Evolutionary conservation across 495 filamentous ascomycete species (phyloP), one percentile per base, ranked within the genome.

Genomic region (Terfezia claveryi): DNA sequence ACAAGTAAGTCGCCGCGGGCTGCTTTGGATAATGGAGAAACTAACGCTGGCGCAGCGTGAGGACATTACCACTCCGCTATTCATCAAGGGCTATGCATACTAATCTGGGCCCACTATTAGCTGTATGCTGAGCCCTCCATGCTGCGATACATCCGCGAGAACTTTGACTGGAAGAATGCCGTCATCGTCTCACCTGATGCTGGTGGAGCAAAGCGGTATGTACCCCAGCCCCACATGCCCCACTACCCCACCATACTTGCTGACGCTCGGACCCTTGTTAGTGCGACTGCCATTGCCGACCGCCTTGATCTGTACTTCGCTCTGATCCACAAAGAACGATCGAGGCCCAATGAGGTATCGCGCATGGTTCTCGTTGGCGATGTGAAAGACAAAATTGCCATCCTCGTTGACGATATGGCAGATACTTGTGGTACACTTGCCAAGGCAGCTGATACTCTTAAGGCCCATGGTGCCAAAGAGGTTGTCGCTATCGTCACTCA

Each of bases 301-400:
- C 82, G 87, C 23, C 78, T 98, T 50, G 87, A 95, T 64, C 80
- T 88, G 54, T 83, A 83, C 59, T 98, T 98, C 69, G 91, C 91
- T n/a, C 79, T 98, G 37, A 98, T 98, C 65, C 91, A 96, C 78
- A 96, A 96, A 71, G 89, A 96, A 70, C 87, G 91, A 54, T 82
- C 88, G 0, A 77, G 87, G 23, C 89, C 91, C 54, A 95, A 94
- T 67, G 91, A 94, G 68, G 89, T 96, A 58, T 86, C 83, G 20
- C 83, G 83, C 62, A 98, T 98, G 91, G 87, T 93, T 61, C 81
- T 94, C 37, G 83, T 93, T 56, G 85, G 85, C 52, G 82, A 84
- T 51, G 74, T 78, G 59, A 75, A 78, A 67, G 69, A 73, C 65
- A 75, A 74, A 61, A 70, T 74, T 27, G 71, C 72, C n/a, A 73